Conservation (phyloP, 2,329 filamentous ascomycete genomes). For the Cercospora berteroae region DNA sequence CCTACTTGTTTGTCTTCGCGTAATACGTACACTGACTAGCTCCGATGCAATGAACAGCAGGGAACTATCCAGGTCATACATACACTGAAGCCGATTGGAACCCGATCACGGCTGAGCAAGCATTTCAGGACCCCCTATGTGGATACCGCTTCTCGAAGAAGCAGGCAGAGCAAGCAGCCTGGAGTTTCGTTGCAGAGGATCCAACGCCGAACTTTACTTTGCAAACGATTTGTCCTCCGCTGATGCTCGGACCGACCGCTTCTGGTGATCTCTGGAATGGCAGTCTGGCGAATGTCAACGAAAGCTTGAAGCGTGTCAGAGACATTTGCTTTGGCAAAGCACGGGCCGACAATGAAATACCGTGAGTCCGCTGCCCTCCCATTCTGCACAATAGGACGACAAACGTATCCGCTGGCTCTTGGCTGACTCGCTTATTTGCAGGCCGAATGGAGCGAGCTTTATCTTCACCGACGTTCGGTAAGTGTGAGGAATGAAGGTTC, state of each 20-base stretch:
- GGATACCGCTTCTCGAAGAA: constrained; percentile 9
- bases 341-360: constrained; percentile 1
- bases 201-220: constrained; percentile 3
- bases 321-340: constrained; percentile 8
- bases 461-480: constrained; percentile 5
- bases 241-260: constrained; percentile 9
- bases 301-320: constrained; percentile 4
- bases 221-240: background rate
- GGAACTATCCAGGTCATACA: constrained; percentile 1
- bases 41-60: constrained; percentile 1
- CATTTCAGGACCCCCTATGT: background rate
- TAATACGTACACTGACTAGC: background rate
- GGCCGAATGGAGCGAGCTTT: constrained; percentile 4
- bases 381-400: background rate
- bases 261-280: constrained; percentile 4
- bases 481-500: background rate
- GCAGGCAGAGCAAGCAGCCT: constrained; percentile 6
- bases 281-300: background rate
- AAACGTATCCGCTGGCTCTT: background rate
- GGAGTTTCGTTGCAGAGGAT: background rate
- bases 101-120: constrained; percentile 10
- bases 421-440: background rate
- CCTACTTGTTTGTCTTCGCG: background rate
- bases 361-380: background rate
- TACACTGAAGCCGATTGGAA: constrained; percentile 11